Evolutionary conservation across 2,329 filamentous ascomycete species (phyloP), one percentile per base, ranked within the genome.

Genomic region (Hypoxylon sp.): DNA sequence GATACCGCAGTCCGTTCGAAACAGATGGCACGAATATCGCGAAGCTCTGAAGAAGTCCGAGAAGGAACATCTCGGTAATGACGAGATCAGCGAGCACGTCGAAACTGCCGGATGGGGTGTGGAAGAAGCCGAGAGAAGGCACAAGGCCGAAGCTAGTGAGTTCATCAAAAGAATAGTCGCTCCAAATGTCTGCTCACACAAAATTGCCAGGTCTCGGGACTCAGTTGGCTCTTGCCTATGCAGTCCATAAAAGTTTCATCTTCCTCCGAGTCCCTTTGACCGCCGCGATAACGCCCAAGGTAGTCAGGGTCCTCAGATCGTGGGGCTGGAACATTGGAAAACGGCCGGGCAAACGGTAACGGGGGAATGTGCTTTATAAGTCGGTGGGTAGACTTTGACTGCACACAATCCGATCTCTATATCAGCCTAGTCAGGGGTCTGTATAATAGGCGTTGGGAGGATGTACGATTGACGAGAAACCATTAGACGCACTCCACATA

Each of bases 261-360:
- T 97, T 99, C 80, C 80, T 98, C 72, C 89, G 96, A n/a, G 93
- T 99, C 9, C 96, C 96, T 7, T 82, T 98, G 70, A 96, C 96
- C 0, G 94, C 93, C 11, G 95, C 94, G 2, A 86, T 98, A 34
- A 94, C 93, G 7, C 96, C 96, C 1, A 98, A 97, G 81, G 90
- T 98, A n/a, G 96, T 98, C 75, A 97, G 93, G 81, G 88, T 90
- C 11, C 83, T 99, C 28, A 86, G 95, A 70, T 86, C 89, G 11
- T 97, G 95, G 93, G 96, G 96, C 4, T 98, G 93, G 91, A 89
- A 98, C 77, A 96, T 99, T 76, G 95, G 95, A 55, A 97, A 93
- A 84, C 86, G 89, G 74, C 74, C 72, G 53, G 56, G 61, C 38
- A 79, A 78, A 67, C 64, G 69, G 23, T 73, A 55, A 72, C 19